Conservation (phyloP, 1,284 basidiomycete genomes). For the Crepidotus sp. region DNA sequence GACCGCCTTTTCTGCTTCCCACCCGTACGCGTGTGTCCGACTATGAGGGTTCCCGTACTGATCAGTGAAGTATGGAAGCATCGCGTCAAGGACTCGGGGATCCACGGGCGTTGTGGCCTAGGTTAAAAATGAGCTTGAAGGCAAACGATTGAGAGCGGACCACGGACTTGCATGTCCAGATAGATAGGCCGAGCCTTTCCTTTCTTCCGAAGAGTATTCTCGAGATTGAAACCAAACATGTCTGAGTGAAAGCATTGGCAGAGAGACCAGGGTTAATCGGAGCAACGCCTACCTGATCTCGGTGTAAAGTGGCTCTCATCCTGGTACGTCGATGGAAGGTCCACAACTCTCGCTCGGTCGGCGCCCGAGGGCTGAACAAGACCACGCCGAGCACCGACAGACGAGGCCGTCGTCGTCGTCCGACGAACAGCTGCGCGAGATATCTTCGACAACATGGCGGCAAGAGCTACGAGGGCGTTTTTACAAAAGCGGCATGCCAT, state of each 20-base stretch:
- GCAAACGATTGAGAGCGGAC: not conserved
- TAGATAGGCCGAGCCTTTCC: slow-evolving; percentile 82
- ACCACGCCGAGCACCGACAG: slow-evolving; percentile 27
- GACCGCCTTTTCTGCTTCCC: slow-evolving; percentile 95
- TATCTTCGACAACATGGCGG: slow-evolving; percentile 48
- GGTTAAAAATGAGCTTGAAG: slow-evolving; percentile 13
- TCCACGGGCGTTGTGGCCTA: slow-evolving; percentile 97
- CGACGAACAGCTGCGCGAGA: slow-evolving; percentile 33
- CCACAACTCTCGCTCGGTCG: slow-evolving; percentile 72
- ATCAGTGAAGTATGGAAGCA: slow-evolving; percentile 94
- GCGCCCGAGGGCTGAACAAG: slow-evolving; percentile 73
- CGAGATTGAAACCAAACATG: slow-evolving; percentile 86
- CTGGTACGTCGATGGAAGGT: slow-evolving; percentile 64
- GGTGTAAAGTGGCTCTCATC: slow-evolving; percentile 68
- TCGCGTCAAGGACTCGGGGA: slow-evolving; percentile 93
- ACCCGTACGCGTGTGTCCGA: slow-evolving; percentile 96
- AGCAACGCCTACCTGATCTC: slow-evolving; percentile 43
- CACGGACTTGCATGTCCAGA: slow-evolving; percentile 83
- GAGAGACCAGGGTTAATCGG: not conserved
- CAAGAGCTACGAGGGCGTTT: slow-evolving; percentile 15
- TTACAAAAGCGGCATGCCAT: slow-evolving; percentile 2
- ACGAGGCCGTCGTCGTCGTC: slow-evolving; percentile 16
- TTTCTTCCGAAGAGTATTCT: slow-evolving; percentile 57
- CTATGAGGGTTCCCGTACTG: slow-evolving; percentile 98
- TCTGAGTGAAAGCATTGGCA: slow-evolving; percentile 35